These are phyloP conservation scores for Apostasia shenzhenica DNA, from an alignment of 106 monocot species.

Conservation along the genomic window DNA sequence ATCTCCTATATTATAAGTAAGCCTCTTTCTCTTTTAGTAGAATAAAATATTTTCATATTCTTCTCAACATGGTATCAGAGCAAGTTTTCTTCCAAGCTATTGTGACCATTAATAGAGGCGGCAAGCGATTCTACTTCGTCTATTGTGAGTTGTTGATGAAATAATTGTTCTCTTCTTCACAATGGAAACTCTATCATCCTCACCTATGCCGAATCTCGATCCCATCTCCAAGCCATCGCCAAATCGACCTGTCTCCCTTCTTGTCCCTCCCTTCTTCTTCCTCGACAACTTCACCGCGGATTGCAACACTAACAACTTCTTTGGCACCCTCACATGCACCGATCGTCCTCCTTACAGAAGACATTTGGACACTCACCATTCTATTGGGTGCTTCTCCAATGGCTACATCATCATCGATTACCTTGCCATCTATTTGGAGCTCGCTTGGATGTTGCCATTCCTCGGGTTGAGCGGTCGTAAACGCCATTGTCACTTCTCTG, in stretches of 20 bases:
- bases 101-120: too few species aligned
- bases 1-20: too few species aligned
- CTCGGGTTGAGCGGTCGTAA: constrained; percentile 24
- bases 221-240: constrained; percentile 17
- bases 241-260: constrained; percentile 21
- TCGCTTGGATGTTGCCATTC: constrained; percentile 65
- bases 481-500: too few species aligned
- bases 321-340: constrained; percentile 71
- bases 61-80: too few species aligned
- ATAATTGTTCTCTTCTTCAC: too few species aligned
- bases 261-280: constrained; percentile 67
- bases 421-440: constrained; percentile 44
- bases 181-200: constrained; percentile 14
- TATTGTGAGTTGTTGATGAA: too few species aligned
- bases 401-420: constrained; percentile 81
- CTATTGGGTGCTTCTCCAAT: constrained; percentile 79
- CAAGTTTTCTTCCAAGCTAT: too few species aligned
- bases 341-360: constrained; percentile 69
- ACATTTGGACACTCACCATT: constrained; percentile 63
- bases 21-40: too few species aligned
- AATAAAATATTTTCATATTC: too few species aligned
- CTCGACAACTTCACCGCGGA: constrained; percentile 83
- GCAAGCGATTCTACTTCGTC: too few species aligned
- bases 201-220: constrained; percentile 23
- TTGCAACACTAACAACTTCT: constrained; percentile 79